Percentiles rank a stretch among this genome's conserved stretches.
phyloP scores from a whole-genome alignment of 768 basidiomycete species.

The Leucogyrophana mollusca region DNA sequence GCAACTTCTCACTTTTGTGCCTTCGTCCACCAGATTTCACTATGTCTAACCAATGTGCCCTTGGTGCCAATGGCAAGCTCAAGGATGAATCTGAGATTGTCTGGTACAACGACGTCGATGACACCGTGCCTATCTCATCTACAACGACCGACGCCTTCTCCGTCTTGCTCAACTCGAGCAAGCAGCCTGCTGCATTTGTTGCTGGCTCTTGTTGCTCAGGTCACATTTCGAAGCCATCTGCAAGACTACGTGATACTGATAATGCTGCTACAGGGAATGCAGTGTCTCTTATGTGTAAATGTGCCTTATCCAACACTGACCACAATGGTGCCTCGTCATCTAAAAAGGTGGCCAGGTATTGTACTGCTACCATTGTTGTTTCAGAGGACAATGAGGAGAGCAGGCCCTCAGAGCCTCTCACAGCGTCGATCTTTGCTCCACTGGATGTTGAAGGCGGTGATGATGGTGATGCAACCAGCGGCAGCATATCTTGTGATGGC shows the following conservation, averaged over 20 bases:
- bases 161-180: too few relatives aligned
- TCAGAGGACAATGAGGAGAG: not conserved
- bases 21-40: too few relatives aligned
- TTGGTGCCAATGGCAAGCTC: not conserved
- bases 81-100: not conserved
- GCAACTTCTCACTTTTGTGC: not conserved
- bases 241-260: not conserved
- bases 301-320: too few relatives aligned
- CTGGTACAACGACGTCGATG: not conserved
- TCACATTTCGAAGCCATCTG: not conserved
- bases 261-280: too few relatives aligned
- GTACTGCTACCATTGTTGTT: not conserved
- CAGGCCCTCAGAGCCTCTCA: not conserved
- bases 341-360: not conserved
- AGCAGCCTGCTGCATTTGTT: too few relatives aligned
- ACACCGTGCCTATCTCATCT: not conserved
- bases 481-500: too few relatives aligned
- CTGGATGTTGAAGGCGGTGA: not conserved
- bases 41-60: not conserved
- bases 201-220: not conserved
- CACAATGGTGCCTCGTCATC: too few relatives aligned
- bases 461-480: not conserved
- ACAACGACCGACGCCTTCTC: too few relatives aligned
- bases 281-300: too few relatives aligned
- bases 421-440: not conserved